These are phyloP conservation scores for Quercus cerris DNA, from an alignment of 306 rosid genomes.

Conservation along the genomic window DNA sequence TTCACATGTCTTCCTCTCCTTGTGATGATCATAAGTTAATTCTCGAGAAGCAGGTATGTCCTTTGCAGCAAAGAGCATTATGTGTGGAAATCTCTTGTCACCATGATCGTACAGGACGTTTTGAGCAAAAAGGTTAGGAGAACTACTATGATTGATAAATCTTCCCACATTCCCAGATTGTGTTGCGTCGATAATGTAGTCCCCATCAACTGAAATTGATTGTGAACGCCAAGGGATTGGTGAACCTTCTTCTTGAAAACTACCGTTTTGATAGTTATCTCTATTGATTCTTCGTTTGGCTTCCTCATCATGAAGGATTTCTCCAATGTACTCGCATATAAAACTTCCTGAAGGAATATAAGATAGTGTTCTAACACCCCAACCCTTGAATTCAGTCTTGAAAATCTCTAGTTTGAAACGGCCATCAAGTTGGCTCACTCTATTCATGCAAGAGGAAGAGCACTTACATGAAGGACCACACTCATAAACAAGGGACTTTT, in stretches of 20 bases:
- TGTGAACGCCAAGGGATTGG: background rate
- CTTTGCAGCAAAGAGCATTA: slow-evolving; percentile 27
- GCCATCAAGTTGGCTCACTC: slow-evolving; percentile 24
- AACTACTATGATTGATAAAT: slow-evolving; percentile 35
- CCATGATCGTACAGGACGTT: slow-evolving; percentile 18
- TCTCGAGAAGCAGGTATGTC: slow-evolving; percentile 35
- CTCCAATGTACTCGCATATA: slow-evolving; percentile 44
- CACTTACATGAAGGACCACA: slow-evolving; percentile 36
- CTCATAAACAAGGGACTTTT: slow-evolving; percentile 23
- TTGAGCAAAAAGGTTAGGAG: slow-evolving; percentile 24
- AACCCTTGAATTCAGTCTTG: slow-evolving; percentile 19
- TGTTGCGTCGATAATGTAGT: slow-evolving; percentile 24
- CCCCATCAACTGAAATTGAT: slow-evolving; percentile 15
- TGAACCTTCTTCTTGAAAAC: slow-evolving; percentile 10
- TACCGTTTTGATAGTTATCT: background rate
- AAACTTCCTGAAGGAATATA: slow-evolving; percentile 38
- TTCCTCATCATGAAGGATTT: background rate
- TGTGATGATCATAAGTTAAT: slow-evolving; percentile 20
- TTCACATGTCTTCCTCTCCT: too few species aligned
- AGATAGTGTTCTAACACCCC: slow-evolving; percentile 49
- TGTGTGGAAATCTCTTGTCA: slow-evolving; percentile 23
- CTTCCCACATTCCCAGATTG: slow-evolving; percentile 29
- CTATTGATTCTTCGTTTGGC: background rate
- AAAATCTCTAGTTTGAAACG: slow-evolving; percentile 37
- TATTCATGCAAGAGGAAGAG: slow-evolving; percentile 29